phyloP scores from a whole-genome alignment of 768 basidiomycete species.

The Tephrocybe sp. region DNA sequence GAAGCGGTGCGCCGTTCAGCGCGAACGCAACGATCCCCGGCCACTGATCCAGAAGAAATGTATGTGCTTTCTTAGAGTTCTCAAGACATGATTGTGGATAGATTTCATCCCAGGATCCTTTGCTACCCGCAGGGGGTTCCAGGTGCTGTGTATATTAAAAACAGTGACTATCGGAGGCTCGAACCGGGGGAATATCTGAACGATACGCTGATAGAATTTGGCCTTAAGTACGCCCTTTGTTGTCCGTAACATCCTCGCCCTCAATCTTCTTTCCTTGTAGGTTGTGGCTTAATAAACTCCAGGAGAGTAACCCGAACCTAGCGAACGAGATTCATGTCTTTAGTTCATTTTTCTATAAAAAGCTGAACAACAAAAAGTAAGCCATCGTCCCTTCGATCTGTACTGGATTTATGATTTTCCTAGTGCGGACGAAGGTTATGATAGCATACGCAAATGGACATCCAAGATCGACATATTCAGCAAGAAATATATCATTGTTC shows the following conservation, averaged over 20 bases:
- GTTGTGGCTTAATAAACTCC: conserved; percentile 64
- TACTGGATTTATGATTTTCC: conserved; percentile 6
- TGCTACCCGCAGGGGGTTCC: conserved; percentile 69
- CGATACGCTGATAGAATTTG: conserved; percentile 95
- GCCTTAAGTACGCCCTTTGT: conserved; percentile 68
- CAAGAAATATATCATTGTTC: conserved; percentile 92
- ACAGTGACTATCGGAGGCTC: conserved; percentile 72
- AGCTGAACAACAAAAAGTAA: conserved; percentile 71
- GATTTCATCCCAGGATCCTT: conserved; percentile 49
- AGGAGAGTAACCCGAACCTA: conserved; percentile 51
- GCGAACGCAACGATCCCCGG: conserved; percentile 18
- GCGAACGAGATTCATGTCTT: conserved; percentile 84
- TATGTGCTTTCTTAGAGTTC: conserved; percentile 27
- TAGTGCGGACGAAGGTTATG: conserved; percentile 65
- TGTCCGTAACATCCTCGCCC: not conserved
- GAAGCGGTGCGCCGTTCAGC: conserved; percentile 15
- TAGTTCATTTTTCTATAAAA: conserved; percentile 98
- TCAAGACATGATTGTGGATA: not conserved
- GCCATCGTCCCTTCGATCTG: conserved; percentile 12
- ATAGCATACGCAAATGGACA: conserved; percentile 93
- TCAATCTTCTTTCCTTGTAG: conserved; percentile 38
- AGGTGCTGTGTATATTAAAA: conserved; percentile 80
- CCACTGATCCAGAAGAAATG: conserved; percentile 62
- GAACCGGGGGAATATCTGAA: conserved; percentile 86
- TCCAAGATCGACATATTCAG: conserved; percentile 81